These are phyloP conservation scores for Colletotrichum sp. DNA, from an alignment of 2,329 filamentous ascomycete genomes.

Conservation along the genomic window DNA sequence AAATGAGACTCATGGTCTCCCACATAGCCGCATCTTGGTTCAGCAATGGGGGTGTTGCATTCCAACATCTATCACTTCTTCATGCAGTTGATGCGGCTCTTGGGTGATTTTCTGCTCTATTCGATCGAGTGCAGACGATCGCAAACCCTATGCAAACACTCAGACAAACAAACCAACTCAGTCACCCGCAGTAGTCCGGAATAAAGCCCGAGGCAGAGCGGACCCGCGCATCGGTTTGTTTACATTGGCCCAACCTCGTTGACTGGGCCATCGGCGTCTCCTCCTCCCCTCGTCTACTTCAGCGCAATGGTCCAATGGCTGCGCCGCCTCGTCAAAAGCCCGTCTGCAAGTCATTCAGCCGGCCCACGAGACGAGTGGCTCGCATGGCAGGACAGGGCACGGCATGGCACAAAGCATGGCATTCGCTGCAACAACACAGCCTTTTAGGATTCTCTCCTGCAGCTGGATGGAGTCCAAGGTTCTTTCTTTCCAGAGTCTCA, in stretches of 20 bases:
- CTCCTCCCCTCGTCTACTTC: not conserved
- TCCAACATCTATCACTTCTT: not conserved
- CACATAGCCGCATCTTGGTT: not conserved
- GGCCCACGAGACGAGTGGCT: not conserved
- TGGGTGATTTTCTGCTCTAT: not conserved
- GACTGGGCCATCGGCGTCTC: not conserved
- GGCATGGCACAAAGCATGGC: not conserved
- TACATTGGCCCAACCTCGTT: slow-evolving; percentile 1
- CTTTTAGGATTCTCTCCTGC: not conserved
- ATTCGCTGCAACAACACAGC: not conserved
- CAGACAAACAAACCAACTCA: not conserved
- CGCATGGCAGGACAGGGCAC: not conserved
- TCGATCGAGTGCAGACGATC: not conserved
- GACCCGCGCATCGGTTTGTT: slow-evolving; percentile 12
- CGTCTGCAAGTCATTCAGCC: not conserved
- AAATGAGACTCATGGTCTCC: not conserved
- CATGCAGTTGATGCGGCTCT: not conserved
- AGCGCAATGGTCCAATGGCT: not conserved
- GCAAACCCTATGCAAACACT: not conserved
- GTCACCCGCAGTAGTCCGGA: not conserved
- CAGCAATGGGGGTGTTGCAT: not conserved
- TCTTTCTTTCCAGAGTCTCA: not conserved
- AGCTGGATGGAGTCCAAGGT: not conserved
- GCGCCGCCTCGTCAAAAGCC: not conserved
- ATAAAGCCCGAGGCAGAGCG: not conserved